A percentile compares a stretch with the other conserved stretches of the same genome.
phyloP scores from a whole-genome alignment of 1,139 yeast species.

The Nakaseomyces nivariensis region DNA sequence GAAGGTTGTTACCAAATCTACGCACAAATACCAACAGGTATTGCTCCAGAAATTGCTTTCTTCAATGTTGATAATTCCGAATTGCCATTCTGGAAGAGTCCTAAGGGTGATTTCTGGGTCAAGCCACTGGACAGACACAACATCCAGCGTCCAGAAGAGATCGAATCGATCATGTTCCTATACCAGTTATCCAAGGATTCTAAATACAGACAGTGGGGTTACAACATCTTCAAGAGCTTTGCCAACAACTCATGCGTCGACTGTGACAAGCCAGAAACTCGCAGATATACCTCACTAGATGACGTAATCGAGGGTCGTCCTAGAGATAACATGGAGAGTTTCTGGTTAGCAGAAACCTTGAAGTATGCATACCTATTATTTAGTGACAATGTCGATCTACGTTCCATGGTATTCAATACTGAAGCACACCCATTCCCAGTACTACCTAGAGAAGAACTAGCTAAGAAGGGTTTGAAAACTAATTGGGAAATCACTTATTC shows the following conservation, averaged over 20 bases:
- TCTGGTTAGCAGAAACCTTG: constrained; percentile 76
- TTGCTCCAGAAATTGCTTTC: constrained; percentile 82
- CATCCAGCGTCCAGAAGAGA: constrained; percentile 89
- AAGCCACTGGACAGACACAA: constrained; percentile 71
- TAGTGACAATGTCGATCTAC: constrained; percentile 55
- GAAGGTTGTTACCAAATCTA: constrained; percentile 81
- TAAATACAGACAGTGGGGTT: constrained; percentile 84
- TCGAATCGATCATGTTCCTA: constrained; percentile 74
- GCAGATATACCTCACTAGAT: constrained; percentile 53
- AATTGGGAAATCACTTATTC: constrained; percentile 3
- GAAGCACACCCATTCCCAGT: constrained; percentile 90
- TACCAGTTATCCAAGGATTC: constrained; percentile 75
- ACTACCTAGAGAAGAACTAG: constrained; percentile 9
- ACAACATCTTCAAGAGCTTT: constrained; percentile 71
- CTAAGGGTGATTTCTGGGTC: constrained; percentile 49
- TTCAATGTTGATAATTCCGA: constrained; percentile 33
- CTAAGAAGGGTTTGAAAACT: constrained; percentile 9
- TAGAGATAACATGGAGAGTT: constrained; percentile 77
- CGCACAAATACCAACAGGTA: constrained; percentile 59
- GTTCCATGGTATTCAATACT: constrained; percentile 72
- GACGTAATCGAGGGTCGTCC: constrained; percentile 50
- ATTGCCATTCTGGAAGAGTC: constrained; percentile 13
- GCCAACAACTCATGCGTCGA: constrained; percentile 42
- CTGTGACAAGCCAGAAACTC: constrained; percentile 29
- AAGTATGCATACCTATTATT: constrained; percentile 74